Evolutionary conservation across 352 stramenopile genomes (phyloP).

Genomic region (Phytophthora foliorum): DNA sequence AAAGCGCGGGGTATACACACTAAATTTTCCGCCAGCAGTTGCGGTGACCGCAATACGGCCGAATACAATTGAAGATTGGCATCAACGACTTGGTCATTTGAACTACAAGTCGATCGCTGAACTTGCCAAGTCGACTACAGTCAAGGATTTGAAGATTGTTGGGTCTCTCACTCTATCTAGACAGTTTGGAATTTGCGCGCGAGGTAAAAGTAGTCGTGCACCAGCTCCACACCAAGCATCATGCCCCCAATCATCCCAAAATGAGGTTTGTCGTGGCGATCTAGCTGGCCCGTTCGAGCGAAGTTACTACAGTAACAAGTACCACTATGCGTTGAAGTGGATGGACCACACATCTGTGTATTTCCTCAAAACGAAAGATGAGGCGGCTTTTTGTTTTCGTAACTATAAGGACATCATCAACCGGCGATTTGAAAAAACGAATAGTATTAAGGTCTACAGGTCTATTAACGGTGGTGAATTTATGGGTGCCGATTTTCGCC

Average conservation of each 20-base stretch:
- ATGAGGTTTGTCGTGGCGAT: slow-evolving; percentile 16
- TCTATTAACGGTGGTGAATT: slow-evolving; percentile 25
- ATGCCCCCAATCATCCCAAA: neutral
- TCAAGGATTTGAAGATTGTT: slow-evolving; percentile 3
- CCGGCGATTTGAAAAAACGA: neutral
- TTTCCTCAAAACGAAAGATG: slow-evolving; percentile 18
- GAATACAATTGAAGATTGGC: slow-evolving; percentile 16
- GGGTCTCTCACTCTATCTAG: neutral
- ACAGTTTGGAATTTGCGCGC: slow-evolving; percentile 1
- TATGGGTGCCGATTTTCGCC: neutral
- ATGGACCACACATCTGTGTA: slow-evolving; percentile 12
- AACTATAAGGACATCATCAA: slow-evolving; percentile 13
- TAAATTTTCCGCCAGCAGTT: too few species aligned
- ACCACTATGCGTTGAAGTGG: slow-evolving; percentile 12
- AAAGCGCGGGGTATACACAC: too few species aligned
- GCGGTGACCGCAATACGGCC: slow-evolving; percentile 5
- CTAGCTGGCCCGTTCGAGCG: neutral
- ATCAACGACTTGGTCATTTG: slow-evolving; percentile 6
- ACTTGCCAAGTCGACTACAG: neutral
- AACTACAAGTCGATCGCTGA: slow-evolving; percentile 9
- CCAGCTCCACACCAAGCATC: neutral
- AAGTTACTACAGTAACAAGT: slow-evolving; percentile 21
- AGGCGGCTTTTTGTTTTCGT: neutral
- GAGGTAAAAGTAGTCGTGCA: neutral
- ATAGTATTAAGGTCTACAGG: slow-evolving; percentile 1